Conservation (phyloP, 768 basidiomycete species). For the Crepidotus variabilis region DNA sequence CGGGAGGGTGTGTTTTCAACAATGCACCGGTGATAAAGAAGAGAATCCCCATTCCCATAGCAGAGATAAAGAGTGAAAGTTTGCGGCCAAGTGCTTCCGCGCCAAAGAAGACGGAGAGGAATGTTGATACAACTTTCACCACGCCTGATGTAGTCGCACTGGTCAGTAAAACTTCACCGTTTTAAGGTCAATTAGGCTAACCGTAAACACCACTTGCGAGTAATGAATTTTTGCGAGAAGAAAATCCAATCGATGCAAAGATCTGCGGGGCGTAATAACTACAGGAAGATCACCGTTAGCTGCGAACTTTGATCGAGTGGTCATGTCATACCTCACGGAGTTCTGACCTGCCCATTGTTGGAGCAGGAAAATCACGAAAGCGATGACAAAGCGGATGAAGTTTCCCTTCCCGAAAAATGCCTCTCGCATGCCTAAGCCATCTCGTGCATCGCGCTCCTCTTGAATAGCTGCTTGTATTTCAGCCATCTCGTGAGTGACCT, state of each 20-base stretch:
- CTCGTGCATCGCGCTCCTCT: constrained; percentile 65
- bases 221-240: background rate
- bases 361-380: constrained; percentile 71
- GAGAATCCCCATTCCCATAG: constrained; percentile 71
- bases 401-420: constrained; percentile 83
- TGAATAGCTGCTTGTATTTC: constrained; percentile 80
- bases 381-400: constrained; percentile 79
- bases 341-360: constrained; percentile 89
- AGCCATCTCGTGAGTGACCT: constrained; percentile 56
- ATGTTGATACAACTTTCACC: constrained; percentile 48
- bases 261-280: constrained; percentile 75
- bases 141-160: constrained; percentile 66
- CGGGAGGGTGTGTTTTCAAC: constrained; percentile 72
- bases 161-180: constrained; percentile 59
- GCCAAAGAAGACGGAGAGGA: constrained; percentile 62
- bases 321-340: constrained; percentile 48
- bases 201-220: constrained; percentile 29
- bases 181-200: constrained; percentile 60
- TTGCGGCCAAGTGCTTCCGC: constrained; percentile 70
- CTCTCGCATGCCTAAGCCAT: constrained; percentile 62
- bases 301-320: background rate
- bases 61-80: constrained; percentile 66
- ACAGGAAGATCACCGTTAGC: background rate
- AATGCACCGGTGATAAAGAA: constrained; percentile 89
- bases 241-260: constrained; percentile 50